Base-by-base conservation (phyloP, 108 stramenopile genomes). In the Cyclotella atomus region DNA sequence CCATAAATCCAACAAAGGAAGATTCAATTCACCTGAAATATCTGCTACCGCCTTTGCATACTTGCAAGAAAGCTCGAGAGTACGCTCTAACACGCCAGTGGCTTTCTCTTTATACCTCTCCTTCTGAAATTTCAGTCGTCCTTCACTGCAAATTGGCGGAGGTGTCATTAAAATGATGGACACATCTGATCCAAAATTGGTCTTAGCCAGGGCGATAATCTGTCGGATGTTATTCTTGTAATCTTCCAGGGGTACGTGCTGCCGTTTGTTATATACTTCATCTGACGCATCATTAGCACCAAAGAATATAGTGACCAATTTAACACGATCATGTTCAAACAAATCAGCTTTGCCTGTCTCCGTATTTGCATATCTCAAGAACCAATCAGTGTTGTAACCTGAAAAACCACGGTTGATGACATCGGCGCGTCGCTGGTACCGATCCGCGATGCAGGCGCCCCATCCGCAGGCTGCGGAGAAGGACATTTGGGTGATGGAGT, bases 221-320 rank as follows among this genome's bases (percentile, higher is more conserved):
- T 67, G 64, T 4, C 21, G 20, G 0, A 92, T 41, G 59, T 92
- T 92, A 27, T 77, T 45, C 28, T 49, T 61, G 65, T 86, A 92
- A 21, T 73, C 65, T 15, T 81, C 77, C 27, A 81, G 21, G 1
- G 87, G 85, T 14, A 92, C 87, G 79, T 92, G 87, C 50, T 89
- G 88, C 24, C 75, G 61, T 33, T 68, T 85, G 29, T 84, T 83
- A 25, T 44, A 12, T 6, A n/a, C 46, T 14, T 84, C 82, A n/a
- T 89, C 50, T 17, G 79, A 68, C 0, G 87, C 85, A 75, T 92
- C 91, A 59, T 91, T 91, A 50, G 90, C 90, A 35, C 90, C 90
- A 52, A 91, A 85, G 60, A 91, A 91, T 14, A 91, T 83, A 14
- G 90, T 91, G 7, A 71, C 71, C 14, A 79, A 63, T 43, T 59